Conservation (phyloP, 305 asterid species). For the Solanum chacoense region DNA sequence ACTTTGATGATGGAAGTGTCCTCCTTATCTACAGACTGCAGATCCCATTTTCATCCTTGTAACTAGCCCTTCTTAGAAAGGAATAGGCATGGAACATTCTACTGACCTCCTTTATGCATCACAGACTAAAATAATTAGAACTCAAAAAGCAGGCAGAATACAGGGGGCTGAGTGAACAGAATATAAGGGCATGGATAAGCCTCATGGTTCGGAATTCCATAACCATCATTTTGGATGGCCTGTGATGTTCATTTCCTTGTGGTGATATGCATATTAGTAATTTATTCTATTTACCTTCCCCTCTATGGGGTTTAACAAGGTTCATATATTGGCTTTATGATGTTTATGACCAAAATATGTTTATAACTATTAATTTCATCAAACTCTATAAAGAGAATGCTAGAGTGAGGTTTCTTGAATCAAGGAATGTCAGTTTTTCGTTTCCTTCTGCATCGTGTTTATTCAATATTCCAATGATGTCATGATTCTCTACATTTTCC, state of each 20-base stretch:
- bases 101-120: not conserved
- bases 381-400: not conserved
- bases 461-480: not conserved
- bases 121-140: not conserved
- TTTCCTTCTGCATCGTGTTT: not conserved
- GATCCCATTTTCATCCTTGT: not conserved
- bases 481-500: conserved; percentile 3
- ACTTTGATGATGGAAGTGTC: not conserved
- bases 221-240: not conserved
- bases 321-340: not conserved
- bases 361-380: not conserved
- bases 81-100: not conserved
- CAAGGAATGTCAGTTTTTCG: not conserved
- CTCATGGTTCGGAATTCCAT: not conserved
- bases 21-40: not conserved
- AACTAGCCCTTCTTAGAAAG: not conserved
- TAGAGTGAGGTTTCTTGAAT: not conserved
- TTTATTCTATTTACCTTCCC: not conserved
- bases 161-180: not conserved
- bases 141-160: not conserved
- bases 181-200: not conserved
- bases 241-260: not conserved
- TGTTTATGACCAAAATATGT: not conserved
- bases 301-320: not conserved
- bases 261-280: not conserved